Percentiles rank a stretch among this genome's conserved stretches.
These are phyloP conservation scores for Coriolopsis trogii DNA, from an alignment of 1,284 basidiomycete species.

Conservation along the genomic window DNA sequence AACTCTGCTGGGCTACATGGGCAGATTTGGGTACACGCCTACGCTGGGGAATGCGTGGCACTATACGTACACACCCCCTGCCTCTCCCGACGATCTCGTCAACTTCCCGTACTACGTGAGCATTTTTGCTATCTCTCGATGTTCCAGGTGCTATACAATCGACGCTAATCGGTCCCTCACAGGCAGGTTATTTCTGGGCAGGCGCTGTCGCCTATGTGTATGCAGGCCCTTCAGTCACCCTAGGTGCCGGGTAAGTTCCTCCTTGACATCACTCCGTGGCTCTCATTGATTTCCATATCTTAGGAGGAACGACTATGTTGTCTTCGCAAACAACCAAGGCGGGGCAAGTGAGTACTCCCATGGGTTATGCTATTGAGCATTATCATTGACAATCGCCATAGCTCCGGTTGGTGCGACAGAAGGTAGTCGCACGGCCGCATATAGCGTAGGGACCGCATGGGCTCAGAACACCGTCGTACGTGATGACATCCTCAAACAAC, in stretches of 20 bases:
- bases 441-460: neutral
- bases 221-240: neutral
- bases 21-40: neutral
- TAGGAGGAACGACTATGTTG: no score
- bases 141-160: neutral
- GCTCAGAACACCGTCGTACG: neutral
- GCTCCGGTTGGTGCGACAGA: neutral
- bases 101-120: neutral
- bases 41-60: neutral
- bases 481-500: neutral
- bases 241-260: neutral
- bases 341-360: neutral
- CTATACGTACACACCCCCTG: neutral
- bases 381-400: neutral
- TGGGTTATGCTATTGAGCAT: neutral
- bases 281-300: no score
- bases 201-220: neutral
- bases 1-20: neutral
- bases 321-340: neutral
- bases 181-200: neutral
- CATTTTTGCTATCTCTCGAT: no score
- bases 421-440: neutral
- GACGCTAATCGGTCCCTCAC: neutral
- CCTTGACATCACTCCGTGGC: no score
- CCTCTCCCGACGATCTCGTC: neutral